Evolutionary conservation across 345 rosid genomes (phyloP), one percentile per base, ranked within the genome.

Genomic region (Eucalyptus albens): DNA sequence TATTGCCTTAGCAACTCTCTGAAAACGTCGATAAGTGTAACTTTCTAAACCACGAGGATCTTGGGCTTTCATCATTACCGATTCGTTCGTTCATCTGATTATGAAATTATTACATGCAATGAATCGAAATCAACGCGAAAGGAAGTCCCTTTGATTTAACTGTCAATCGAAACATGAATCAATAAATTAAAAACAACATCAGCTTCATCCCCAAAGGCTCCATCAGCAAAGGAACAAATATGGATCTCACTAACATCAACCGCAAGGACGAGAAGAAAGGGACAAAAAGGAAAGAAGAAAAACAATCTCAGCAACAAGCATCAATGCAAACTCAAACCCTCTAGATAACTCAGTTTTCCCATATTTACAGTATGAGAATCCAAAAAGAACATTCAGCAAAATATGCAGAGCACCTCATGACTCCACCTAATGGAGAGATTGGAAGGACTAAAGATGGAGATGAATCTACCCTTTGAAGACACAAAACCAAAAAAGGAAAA

Each of bases 351-450:
- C 89, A 88, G 83, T 87, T 90, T 92, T 93, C 95, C 90, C 93
- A 91, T 93, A 93, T 95, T 91, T 94, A 95, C 96, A 95, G 94
- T 94, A 93, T 93, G 93, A 91, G 91, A 92, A 92, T 40, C 83
- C 47, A 6, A 91, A 56, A 89, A n/a, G n/a, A 90, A 89, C 93
- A 90, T 87, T 85, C 88, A 86, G 93, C 93, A 93, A 90, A 86
- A 93, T 89, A 88, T 87, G 92, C 91, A 87, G 88, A 90, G 92
- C 91, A 77, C 85, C 85, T 22, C 85, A 77, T 21, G 27, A 77
- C 85, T 77, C 85, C 85, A 77, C 85, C 89, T 89, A 88, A 89
- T 87, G 91, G 88, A 87, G 90, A 90, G 69, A 89, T 67, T 56
- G 89, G 88, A 89, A 89, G 65, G 89, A 90, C 62, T 50, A 49